Percentiles rank a stretch among this genome's conserved stretches.
phyloP scores from a whole-genome alignment of 176 grass and related monocot species.

The Cenchrus fungigraminus region DNA sequence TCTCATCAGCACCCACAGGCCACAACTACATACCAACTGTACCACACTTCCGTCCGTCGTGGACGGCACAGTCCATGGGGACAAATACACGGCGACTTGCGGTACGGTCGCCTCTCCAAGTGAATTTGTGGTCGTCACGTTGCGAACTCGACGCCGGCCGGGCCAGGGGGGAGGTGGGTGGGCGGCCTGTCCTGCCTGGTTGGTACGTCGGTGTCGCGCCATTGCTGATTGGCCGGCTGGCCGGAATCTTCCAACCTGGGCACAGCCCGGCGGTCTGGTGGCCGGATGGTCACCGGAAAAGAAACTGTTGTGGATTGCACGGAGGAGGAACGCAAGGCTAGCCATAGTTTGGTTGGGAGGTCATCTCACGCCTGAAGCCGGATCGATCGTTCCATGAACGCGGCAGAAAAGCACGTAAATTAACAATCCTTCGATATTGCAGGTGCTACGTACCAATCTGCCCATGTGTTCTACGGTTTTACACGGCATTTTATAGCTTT shows the following conservation, averaged over 20 bases:
- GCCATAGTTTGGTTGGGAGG: neutral
- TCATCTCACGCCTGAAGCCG: neutral
- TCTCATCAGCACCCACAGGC: neutral
- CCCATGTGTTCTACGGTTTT: neutral
- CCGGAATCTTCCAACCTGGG: conserved; percentile 64
- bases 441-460: neutral
- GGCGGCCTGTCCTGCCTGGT: conserved; percentile 29
- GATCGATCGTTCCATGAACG: conserved; percentile 1
- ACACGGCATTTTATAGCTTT: neutral
- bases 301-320: neutral
- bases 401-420: neutral
- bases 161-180: neutral
- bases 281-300: neutral
- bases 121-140: conserved; percentile 43
- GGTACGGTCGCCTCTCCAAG: neutral
- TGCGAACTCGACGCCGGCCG: conserved; percentile 9
- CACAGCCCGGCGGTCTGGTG: conserved; percentile 22
- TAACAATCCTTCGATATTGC: neutral
- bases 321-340: neutral
- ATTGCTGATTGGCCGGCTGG: conserved; percentile 14
- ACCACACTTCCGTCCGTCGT: conserved; percentile 20
- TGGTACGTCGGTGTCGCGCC: conserved; percentile 47
- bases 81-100: neutral
- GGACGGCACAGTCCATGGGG: neutral
- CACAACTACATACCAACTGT: conserved; percentile 20